phyloP scores from a whole-genome alignment of 768 basidiomycete species.

The Vararia minispora region DNA sequence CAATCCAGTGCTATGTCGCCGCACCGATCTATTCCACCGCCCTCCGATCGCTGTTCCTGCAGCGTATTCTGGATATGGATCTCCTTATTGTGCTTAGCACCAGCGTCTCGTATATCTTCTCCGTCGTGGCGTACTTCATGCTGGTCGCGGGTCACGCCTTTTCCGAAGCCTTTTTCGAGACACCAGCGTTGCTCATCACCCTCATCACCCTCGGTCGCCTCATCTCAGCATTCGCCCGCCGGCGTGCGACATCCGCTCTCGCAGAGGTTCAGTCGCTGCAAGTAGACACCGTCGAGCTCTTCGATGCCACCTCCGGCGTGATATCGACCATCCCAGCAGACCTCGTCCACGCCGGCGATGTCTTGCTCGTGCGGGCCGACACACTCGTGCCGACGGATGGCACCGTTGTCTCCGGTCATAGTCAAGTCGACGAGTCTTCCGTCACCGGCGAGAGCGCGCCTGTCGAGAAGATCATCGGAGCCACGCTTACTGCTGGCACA shows the following conservation, averaged over 20 bases:
- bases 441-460: conserved; percentile 32
- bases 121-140: conserved; percentile 26
- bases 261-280: conserved; percentile 25
- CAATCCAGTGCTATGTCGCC: conserved; percentile 25
- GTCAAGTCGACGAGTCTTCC: conserved; percentile 31
- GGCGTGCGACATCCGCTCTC: conserved; percentile 22
- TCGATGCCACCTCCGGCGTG: conserved; percentile 15
- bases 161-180: conserved; percentile 30
- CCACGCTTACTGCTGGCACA: conserved; percentile 27
- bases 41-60: conserved; percentile 25
- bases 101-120: conserved; percentile 29
- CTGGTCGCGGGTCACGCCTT: conserved; percentile 21
- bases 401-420: conserved; percentile 22
- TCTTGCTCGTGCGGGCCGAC: conserved; percentile 24
- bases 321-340: conserved; percentile 17
- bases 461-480: conserved; percentile 24
- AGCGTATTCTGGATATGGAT: conserved; percentile 27
- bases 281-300: conserved; percentile 20
- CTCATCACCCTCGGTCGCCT: conserved; percentile 30
- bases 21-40: conserved; percentile 27
- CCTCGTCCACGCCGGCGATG: conserved; percentile 27
- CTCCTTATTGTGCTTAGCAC: conserved; percentile 29
- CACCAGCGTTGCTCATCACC: conserved; percentile 29
- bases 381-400: conserved; percentile 30
- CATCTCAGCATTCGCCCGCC: conserved; percentile 26